A percentile compares a stretch with the other conserved stretches of the same genome.
Evolutionary conservation across 805 yeast species (phyloP).

Genomic region (Tetrapisispora fleetii): DNA sequence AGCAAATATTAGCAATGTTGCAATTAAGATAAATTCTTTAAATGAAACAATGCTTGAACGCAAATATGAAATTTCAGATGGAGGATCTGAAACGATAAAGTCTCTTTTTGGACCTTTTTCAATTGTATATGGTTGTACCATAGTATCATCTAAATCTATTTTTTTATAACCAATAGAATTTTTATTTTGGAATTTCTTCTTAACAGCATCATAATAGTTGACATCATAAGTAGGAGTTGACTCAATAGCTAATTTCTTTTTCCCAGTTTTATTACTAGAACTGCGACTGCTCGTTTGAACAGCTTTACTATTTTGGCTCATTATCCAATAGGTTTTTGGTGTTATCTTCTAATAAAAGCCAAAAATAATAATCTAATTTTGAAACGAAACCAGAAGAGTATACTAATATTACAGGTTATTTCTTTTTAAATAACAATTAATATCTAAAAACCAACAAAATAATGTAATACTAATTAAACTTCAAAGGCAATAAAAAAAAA

Average conservation of each 20-base stretch:
- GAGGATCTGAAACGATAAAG: slow-evolving; percentile 44
- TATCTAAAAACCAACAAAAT: too few species aligned
- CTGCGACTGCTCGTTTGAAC: neutral
- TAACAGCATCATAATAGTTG: neutral
- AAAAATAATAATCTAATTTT: neutral
- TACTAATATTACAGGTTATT: too few species aligned
- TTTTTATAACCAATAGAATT: slow-evolving; percentile 1
- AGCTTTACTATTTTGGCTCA: neutral
- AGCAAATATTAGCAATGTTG: slow-evolving; percentile 42
- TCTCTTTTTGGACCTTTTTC: slow-evolving; percentile 45
- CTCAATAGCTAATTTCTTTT: neutral
- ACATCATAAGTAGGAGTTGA: neutral
- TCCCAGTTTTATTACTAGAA: neutral
- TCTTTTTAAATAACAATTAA: too few species aligned
- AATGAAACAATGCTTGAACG: slow-evolving; percentile 31
- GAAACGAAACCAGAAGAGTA: neutral
- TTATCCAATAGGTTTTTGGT: neutral
- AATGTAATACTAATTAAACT: too few species aligned
- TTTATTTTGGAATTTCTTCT: slow-evolving; percentile 1
- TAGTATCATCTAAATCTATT: slow-evolving; percentile 12
- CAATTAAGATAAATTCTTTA: slow-evolving; percentile 35
- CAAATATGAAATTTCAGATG: slow-evolving; percentile 31
- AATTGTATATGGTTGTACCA: slow-evolving; percentile 38
- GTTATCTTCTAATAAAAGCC: too few species aligned
- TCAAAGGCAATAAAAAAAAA: too few species aligned